Evolutionary conservation across 1,284 basidiomycete species (phyloP).

Genomic region (Xerocomus cyaneibrunnescens): DNA sequence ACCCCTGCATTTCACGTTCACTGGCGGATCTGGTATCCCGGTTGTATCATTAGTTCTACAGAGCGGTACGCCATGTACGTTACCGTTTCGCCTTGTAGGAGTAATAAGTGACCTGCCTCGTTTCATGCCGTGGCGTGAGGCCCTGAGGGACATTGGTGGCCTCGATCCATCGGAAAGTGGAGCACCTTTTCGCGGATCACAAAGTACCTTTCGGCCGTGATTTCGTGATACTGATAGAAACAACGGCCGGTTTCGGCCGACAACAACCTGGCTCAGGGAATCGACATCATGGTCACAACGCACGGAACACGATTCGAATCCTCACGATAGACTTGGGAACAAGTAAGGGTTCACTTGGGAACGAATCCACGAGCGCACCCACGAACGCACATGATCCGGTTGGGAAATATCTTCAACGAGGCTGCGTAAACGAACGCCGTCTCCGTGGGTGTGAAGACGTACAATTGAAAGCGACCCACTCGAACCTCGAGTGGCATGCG

Average conservation of each 20-base stretch:
- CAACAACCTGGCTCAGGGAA: not conserved
- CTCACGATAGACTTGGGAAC: no score
- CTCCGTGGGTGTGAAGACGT: slow-evolving; percentile 4
- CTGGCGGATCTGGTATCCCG: slow-evolving; percentile 32
- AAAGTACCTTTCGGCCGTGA: not conserved
- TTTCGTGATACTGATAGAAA: not conserved
- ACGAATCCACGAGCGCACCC: not conserved
- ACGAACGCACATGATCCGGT: not conserved
- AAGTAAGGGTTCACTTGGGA: no score
- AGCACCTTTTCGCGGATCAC: slow-evolving; percentile 11
- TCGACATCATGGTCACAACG: not conserved
- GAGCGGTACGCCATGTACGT: slow-evolving; percentile 21
- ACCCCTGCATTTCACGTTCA: slow-evolving; percentile 19
- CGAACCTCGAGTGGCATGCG: not conserved
- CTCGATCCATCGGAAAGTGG: slow-evolving; percentile 17
- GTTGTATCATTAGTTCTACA: slow-evolving; percentile 25
- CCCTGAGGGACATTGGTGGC: not conserved
- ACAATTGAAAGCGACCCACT: slow-evolving; percentile 11
- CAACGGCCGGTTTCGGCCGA: not conserved
- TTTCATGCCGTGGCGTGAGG: not conserved
- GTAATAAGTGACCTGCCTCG: slow-evolving; percentile 12
- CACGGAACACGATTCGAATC: not conserved
- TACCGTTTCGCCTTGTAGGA: slow-evolving; percentile 8
- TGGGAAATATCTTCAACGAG: not conserved
- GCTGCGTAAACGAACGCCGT: not conserved